A percentile compares a stretch with the other conserved stretches of the same genome.
These are phyloP conservation scores for Claviceps digitariae DNA, from an alignment of 2,329 filamentous ascomycete species.

Conservation along the genomic window DNA sequence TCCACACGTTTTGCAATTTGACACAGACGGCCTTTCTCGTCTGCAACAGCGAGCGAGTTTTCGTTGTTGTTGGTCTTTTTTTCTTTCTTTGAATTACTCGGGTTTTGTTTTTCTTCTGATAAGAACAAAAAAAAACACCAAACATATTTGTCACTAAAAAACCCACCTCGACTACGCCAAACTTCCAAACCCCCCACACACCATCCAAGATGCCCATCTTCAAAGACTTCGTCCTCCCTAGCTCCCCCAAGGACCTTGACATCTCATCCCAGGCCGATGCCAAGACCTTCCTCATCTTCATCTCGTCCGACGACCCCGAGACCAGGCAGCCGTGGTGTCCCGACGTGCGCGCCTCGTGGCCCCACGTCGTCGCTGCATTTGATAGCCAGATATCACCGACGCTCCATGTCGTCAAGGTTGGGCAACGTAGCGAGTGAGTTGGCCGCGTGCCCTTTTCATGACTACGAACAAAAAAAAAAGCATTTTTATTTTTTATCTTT, in stretches of 20 bases:
- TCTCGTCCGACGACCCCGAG: slow-evolving; percentile 19
- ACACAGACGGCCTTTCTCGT: no score
- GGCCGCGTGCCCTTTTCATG: no score
- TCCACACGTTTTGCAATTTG: background rate
- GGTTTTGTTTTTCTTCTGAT: no score
- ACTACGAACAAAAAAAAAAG: no score
- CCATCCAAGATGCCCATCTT: slow-evolving; percentile 4
- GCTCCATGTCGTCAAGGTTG: slow-evolving; percentile 20
- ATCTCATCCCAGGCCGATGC: background rate
- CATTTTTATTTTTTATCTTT: background rate
- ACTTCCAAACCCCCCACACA: background rate
- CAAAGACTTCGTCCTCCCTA: slow-evolving; percentile 1
- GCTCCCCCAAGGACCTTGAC: slow-evolving; percentile 2
- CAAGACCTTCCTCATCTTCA: slow-evolving; percentile 20
- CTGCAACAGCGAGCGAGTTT: no score
- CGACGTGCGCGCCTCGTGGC: slow-evolving; percentile 23
- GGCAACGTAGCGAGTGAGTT: slow-evolving; percentile 20
- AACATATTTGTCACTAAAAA: background rate
- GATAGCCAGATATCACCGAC: slow-evolving; percentile 10
- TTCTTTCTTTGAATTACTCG: background rate
- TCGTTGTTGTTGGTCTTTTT: background rate
- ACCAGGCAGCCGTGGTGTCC: slow-evolving; percentile 26
- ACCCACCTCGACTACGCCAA: no score
- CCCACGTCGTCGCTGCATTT: slow-evolving; percentile 19
- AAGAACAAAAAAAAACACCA: background rate